Conservation (phyloP, 352 stramenopile species). For the Pythium brachiatum region DNA sequence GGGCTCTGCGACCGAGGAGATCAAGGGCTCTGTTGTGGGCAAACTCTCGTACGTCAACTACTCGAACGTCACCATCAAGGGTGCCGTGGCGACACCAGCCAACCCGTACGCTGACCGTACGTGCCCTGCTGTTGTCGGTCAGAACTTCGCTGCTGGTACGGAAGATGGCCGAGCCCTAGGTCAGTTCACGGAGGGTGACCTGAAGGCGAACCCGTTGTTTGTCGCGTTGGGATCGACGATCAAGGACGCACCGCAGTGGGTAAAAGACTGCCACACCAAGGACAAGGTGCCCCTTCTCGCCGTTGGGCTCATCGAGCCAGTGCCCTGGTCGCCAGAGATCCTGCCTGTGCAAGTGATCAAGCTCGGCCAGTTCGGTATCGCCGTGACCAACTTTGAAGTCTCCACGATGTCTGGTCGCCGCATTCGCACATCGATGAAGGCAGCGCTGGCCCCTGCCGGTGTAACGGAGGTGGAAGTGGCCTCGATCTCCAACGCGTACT, state of each 20-base stretch:
- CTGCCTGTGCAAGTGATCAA: constrained; percentile 54
- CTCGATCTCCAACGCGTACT: constrained; percentile 88
- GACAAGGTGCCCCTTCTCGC: constrained; percentile 44
- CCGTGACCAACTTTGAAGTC: constrained; percentile 65
- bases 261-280: constrained; percentile 36
- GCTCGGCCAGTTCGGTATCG: constrained; percentile 51
- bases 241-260: constrained; percentile 36
- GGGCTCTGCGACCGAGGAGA: constrained; percentile 18
- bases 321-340: constrained; percentile 43
- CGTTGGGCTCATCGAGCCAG: constrained; percentile 37
- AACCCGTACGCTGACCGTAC: constrained; percentile 36
- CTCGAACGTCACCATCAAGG: constrained; percentile 39
- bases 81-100: constrained; percentile 9
- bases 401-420: constrained; percentile 83
- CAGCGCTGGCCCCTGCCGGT: constrained; percentile 37
- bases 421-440: constrained; percentile 37
- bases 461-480: too few species aligned
- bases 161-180: constrained; percentile 41
- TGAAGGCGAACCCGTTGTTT: constrained; percentile 36
- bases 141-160: constrained; percentile 50
- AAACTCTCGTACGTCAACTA: constrained; percentile 51
- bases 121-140: constrained; percentile 44
- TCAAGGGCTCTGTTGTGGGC: constrained; percentile 26
- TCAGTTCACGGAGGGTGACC: constrained; percentile 33
- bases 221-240: constrained; percentile 21